Conservation (phyloP, 2,329 filamentous ascomycete genomes). For the Cladosporium sp. region DNA sequence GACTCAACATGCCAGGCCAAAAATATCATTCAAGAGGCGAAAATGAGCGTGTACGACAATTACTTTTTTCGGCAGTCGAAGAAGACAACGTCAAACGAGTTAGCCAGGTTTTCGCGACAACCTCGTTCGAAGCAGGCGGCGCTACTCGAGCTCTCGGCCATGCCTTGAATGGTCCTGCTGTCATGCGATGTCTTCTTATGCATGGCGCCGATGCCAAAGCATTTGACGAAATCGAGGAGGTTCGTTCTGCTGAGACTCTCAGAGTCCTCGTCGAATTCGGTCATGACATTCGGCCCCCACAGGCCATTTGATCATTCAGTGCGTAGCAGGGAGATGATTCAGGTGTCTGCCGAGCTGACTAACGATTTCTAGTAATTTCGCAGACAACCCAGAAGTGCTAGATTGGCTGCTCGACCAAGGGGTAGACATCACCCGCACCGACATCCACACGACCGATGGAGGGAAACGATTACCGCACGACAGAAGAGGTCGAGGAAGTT, state of each 20-base stretch:
- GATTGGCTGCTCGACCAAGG: slow-evolving; percentile 18
- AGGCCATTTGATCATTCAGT: not conserved
- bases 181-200: not conserved
- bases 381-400: slow-evolving; percentile 11
- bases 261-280: slow-evolving; percentile 1
- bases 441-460: not conserved
- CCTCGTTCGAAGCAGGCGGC: not conserved
- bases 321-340: not conserved
- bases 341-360: not conserved
- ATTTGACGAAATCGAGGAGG: not conserved
- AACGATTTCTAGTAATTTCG: slow-evolving; percentile 1
- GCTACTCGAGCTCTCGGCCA: not conserved
- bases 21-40: not conserved
- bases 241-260: not conserved
- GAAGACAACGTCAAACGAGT: not conserved
- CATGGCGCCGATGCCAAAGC: not conserved
- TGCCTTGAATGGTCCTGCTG: not conserved
- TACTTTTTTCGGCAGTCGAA: not conserved
- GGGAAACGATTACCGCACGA: not conserved
- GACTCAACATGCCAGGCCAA: not conserved
- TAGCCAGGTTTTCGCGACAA: not conserved
- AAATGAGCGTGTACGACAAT: not conserved
- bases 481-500: not conserved
- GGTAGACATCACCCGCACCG: not conserved
- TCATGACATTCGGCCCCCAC: not conserved